phyloP scores from a whole-genome alignment of 2,329 filamentous ascomycete genomes.

The Dendryphion nanum region DNA sequence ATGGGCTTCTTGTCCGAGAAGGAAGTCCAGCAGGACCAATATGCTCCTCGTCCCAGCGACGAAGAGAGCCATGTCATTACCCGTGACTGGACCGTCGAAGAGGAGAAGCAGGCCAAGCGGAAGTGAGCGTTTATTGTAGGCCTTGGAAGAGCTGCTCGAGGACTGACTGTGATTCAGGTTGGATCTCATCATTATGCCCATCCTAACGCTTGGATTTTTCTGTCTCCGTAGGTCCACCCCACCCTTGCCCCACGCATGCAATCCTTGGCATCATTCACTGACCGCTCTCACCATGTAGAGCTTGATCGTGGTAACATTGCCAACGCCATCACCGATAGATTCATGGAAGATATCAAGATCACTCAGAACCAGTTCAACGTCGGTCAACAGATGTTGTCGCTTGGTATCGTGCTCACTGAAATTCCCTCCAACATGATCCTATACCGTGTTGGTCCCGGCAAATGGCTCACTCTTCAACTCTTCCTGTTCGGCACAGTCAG shows the following conservation, averaged over 20 bases:
- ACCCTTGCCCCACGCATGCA: conserved; percentile 30
- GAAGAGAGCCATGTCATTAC: conserved; percentile 2
- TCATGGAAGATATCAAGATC: conserved; percentile 24
- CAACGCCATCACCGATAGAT: conserved; percentile 26
- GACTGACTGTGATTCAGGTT: conserved; percentile 4
- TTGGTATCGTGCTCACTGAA: conserved; percentile 66
- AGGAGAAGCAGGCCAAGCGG: conserved; percentile 29
- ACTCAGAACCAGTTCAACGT: conserved; percentile 26
- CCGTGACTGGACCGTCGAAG: conserved; percentile 23
- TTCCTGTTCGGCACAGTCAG: conserved; percentile 42
- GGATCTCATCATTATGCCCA: conserved; percentile 26
- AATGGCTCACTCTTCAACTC: conserved; percentile 41
- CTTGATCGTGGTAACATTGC: conserved; percentile 46
- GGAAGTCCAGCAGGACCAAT: conserved; percentile 6
- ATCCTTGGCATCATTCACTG: no score
- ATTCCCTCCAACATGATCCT: conserved; percentile 41
- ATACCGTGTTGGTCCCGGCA: conserved; percentile 37
- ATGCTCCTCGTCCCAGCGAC: not conserved
- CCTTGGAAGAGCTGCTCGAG: not conserved
- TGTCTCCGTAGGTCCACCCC: conserved; percentile 32
- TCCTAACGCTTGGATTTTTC: conserved; percentile 37
- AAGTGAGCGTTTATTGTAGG: conserved; percentile 18
- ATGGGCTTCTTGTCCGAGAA: conserved; percentile 6
- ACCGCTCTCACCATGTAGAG: conserved; percentile 4
- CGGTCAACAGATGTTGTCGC: conserved; percentile 61